Evolutionary conservation across 768 basidiomycete genomes (phyloP).

Genomic region (Botryobasidium botryosum): DNA sequence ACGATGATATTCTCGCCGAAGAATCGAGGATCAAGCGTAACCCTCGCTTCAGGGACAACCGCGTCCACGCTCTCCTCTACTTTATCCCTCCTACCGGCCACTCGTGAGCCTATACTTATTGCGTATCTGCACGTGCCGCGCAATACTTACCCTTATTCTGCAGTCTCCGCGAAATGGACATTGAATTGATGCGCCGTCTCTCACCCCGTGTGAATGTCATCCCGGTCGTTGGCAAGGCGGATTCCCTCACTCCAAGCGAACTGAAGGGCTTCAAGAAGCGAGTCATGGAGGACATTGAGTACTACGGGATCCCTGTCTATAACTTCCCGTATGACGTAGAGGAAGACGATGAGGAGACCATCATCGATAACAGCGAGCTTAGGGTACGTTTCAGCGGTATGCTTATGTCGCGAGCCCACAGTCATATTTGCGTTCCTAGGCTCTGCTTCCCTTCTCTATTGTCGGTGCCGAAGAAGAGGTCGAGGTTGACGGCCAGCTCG

Average conservation of each 20-base stretch:
- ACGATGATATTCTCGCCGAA: slow-evolving; percentile 95
- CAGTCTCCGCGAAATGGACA: slow-evolving; percentile 88
- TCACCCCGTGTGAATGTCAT: slow-evolving; percentile 98
- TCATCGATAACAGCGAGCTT: slow-evolving; percentile 92
- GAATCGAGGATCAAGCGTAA: slow-evolving; percentile 99
- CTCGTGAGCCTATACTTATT: slow-evolving; percentile 40
- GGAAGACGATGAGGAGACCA: slow-evolving; percentile 98
- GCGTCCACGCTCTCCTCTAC: slow-evolving; percentile 90
- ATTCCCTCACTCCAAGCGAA: slow-evolving; percentile 85
- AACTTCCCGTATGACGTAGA: slow-evolving; percentile 99
- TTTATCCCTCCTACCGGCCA: slow-evolving; percentile 99
- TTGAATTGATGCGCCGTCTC: slow-evolving; percentile 94
- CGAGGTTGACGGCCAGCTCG: slow-evolving; percentile 76
- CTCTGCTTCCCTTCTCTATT: slow-evolving; percentile 89
- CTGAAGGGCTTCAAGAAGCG: slow-evolving; percentile 93
- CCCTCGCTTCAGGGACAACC: slow-evolving; percentile 95
- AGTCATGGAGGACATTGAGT: slow-evolving; percentile 97
- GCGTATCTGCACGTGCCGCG: not conserved
- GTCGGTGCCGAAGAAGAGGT: slow-evolving; percentile 96
- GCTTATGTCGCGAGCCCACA: not conserved
- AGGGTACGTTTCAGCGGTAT: slow-evolving; percentile 34
- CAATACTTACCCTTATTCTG: not conserved
- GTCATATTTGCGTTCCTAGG: slow-evolving; percentile 26
- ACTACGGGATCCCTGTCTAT: slow-evolving; percentile 96
- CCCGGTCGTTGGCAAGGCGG: slow-evolving; percentile 90